Conservation (phyloP, 2,329 filamentous ascomycete species). For the Sporothrix protearum region DNA sequence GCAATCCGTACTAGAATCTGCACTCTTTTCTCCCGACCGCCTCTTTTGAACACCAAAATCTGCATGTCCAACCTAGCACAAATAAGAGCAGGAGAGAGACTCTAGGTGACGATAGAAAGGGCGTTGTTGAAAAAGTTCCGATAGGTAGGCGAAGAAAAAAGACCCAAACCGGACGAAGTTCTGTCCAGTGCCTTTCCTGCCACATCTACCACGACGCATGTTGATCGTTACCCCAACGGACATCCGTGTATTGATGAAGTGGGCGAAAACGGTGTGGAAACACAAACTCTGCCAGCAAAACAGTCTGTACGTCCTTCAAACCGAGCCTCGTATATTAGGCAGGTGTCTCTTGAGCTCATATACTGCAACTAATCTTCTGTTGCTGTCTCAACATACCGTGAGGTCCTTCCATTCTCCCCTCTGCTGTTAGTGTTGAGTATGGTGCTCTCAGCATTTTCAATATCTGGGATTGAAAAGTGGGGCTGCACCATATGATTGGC, state of each 20-base stretch:
- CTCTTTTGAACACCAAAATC: background rate
- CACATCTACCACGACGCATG: background rate
- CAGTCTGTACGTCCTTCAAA: background rate
- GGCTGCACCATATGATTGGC: background rate
- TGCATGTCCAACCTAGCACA: background rate
- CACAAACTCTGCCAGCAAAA: background rate
- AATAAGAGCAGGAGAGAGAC: background rate
- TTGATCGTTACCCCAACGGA: constrained; percentile 18
- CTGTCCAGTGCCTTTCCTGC: background rate
- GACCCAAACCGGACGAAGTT: background rate
- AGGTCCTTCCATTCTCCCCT: background rate
- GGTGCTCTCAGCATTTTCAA: background rate
- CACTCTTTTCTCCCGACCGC: background rate
- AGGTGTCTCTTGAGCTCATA: background rate
- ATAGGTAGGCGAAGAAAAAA: background rate
- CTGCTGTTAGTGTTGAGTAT: background rate
- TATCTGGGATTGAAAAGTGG: background rate
- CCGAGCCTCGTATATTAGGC: background rate
- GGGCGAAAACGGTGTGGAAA: background rate
- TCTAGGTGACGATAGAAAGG: background rate
- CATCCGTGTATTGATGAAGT: background rate
- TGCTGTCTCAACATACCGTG: background rate
- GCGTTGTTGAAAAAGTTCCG: constrained; percentile 18
- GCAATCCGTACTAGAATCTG: background rate
- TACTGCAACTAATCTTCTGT: background rate